Conservation (phyloP, 2,329 filamentous ascomycete genomes). For the Fusarium subglutinans region DNA sequence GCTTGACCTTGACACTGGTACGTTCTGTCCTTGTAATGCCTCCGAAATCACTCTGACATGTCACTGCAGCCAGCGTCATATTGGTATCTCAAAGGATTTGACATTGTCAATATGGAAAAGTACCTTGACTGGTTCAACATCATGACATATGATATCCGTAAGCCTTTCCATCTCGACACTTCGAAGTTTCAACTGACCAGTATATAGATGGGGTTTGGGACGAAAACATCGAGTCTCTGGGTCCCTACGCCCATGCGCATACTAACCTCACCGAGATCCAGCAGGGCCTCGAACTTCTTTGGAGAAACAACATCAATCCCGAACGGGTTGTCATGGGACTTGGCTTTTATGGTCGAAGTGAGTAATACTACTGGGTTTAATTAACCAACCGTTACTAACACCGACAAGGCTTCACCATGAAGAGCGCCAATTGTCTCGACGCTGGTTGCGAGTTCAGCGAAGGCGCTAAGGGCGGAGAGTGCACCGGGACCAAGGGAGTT, state of each 20-base stretch:
- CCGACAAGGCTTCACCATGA: neutral
- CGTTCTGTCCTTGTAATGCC: accelerated
- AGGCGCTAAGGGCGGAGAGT: neutral
- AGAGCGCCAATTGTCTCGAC: accelerated
- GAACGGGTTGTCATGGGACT: neutral
- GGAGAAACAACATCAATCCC: neutral
- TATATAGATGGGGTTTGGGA: neutral
- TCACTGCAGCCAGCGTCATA: slow-evolving; percentile 2
- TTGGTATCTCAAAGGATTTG: slow-evolving; percentile 46
- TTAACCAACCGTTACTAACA: too few relatives aligned
- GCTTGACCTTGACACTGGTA: neutral
- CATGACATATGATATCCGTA: slow-evolving; percentile 53
- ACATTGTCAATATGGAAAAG: slow-evolving; percentile 23
- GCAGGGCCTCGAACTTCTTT: neutral
- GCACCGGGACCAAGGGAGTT: neutral
- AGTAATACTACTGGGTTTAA: too few relatives aligned
- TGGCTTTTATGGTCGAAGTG: neutral
- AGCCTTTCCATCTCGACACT: accelerated
- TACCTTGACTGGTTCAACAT: slow-evolving; percentile 53
- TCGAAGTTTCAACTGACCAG: too few relatives aligned
- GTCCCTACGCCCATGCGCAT: neutral
- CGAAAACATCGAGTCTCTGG: neutral
- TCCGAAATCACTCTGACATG: too few relatives aligned
- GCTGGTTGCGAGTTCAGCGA: neutral
- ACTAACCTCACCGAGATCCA: neutral